phyloP scores from a whole-genome alignment of 2,329 filamentous ascomycete genomes.

The Xylariales sp. region DNA sequence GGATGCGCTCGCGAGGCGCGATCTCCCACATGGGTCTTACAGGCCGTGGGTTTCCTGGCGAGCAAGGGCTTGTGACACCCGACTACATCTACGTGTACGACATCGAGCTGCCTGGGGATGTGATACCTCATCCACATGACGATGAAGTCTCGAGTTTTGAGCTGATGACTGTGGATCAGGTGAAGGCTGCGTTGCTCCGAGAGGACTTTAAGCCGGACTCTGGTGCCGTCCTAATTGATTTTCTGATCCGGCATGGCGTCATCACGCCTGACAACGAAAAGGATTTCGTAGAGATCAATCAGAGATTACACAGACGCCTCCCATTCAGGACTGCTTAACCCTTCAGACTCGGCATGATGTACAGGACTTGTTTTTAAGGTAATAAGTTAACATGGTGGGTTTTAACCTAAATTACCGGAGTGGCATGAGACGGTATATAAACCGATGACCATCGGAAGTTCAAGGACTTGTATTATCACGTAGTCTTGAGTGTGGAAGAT shows the following conservation, averaged over 20 bases:
- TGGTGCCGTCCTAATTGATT: slow-evolving; percentile 63
- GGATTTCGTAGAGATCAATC: slow-evolving; percentile 58
- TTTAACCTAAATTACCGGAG: too few relatives aligned
- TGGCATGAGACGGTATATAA: too few relatives aligned
- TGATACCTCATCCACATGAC: slow-evolving; percentile 58
- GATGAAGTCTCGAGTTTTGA: slow-evolving; percentile 54
- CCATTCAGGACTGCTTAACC: too few relatives aligned
- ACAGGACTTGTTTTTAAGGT: too few relatives aligned
- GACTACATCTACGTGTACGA: slow-evolving; percentile 71
- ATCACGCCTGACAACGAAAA: slow-evolving; percentile 61
- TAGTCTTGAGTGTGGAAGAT: too few relatives aligned
- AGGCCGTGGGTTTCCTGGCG: slow-evolving; percentile 46
- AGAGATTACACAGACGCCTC: slow-evolving; percentile 24
- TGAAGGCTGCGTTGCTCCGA: slow-evolving; percentile 54
- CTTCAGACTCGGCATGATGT: too few relatives aligned
- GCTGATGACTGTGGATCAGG: slow-evolving; percentile 47
- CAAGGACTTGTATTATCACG: too few relatives aligned
- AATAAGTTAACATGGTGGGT: too few relatives aligned
- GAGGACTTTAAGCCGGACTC: slow-evolving; percentile 72
- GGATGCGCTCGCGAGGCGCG: background rate
- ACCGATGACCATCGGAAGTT: too few relatives aligned
- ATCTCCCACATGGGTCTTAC: background rate
- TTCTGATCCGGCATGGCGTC: slow-evolving; percentile 65
- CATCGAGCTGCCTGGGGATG: slow-evolving; percentile 49
- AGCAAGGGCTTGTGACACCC: slow-evolving; percentile 57